These are phyloP conservation scores for Metrosideros polymorpha DNA, from an alignment of 441 rosid species.

Conservation along the genomic window DNA sequence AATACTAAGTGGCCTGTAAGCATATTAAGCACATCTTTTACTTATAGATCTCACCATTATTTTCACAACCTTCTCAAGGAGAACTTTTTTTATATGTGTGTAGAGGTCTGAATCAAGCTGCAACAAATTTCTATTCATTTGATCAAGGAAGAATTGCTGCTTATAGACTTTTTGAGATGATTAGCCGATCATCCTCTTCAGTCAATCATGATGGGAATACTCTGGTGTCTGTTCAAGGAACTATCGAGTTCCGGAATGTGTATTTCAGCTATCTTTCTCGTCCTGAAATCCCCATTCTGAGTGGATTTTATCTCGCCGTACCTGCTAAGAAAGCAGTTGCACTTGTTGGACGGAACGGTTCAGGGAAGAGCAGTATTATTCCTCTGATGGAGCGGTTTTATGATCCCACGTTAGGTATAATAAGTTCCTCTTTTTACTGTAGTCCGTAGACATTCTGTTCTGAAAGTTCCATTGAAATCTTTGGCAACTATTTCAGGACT, in stretches of 20 bases:
- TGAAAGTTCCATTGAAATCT: background rate
- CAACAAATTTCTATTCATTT: slow-evolving; percentile 95
- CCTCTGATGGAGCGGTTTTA: slow-evolving; percentile 98
- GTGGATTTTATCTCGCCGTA: slow-evolving; percentile 96
- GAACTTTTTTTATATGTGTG: slow-evolving; percentile 12
- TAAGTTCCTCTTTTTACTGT: background rate
- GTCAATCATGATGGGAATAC: slow-evolving; percentile 64
- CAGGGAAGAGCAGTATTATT: slow-evolving; percentile 97
- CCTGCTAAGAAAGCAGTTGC: slow-evolving; percentile 97
- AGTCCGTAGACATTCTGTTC: background rate
- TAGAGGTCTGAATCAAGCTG: slow-evolving; percentile 98
- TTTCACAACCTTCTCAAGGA: background rate
- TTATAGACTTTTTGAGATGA: slow-evolving; percentile 97
- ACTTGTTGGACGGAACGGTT: slow-evolving; percentile 99
- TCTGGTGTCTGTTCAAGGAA: slow-evolving; percentile 66
- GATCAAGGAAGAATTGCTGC: slow-evolving; percentile 99
- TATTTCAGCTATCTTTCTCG: slow-evolving; percentile 97
- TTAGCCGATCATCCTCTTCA: slow-evolving; percentile 78
- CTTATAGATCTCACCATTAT: background rate
- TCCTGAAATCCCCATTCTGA: slow-evolving; percentile 95
- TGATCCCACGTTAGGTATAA: slow-evolving; percentile 94
- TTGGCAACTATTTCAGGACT: background rate
- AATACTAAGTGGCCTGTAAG: slow-evolving; percentile 99
- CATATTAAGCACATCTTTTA: slow-evolving; percentile 12
- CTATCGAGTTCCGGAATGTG: slow-evolving; percentile 94